These are phyloP conservation scores for Podospora appendiculata DNA, from an alignment of 495 filamentous ascomycete species.

Conservation along the genomic window DNA sequence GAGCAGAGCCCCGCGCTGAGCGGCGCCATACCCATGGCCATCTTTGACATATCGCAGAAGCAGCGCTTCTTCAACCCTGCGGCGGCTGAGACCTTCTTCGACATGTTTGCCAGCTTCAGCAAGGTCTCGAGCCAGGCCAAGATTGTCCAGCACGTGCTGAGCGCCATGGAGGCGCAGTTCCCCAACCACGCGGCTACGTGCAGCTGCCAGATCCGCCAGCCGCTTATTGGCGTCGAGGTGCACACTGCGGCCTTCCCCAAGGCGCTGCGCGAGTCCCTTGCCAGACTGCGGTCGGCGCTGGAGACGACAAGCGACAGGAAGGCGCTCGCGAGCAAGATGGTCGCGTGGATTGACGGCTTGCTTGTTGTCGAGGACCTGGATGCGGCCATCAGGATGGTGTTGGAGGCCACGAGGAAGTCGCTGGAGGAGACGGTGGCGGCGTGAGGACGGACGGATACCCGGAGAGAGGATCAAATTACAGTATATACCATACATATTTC, in stretches of 20 bases:
- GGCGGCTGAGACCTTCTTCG: constrained; percentile 69
- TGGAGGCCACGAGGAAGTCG: constrained; percentile 45
- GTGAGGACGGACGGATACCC: constrained; percentile 14
- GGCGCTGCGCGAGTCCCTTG: constrained; percentile 57
- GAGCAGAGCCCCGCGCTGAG: constrained; percentile 72
- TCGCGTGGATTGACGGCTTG: constrained; percentile 51
- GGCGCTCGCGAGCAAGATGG: constrained; percentile 46
- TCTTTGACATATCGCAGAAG: constrained; percentile 83
- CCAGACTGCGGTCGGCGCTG: constrained; percentile 43
- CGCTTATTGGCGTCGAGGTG: constrained; percentile 56
- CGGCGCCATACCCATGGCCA: constrained; percentile 84
- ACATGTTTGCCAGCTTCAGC: constrained; percentile 63
- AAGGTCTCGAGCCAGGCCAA: constrained; percentile 53
- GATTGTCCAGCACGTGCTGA: constrained; percentile 71
- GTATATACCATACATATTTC: too few species aligned
- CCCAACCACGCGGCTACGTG: constrained; percentile 51
- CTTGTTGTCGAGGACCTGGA: constrained; percentile 54
- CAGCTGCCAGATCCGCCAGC: constrained; percentile 63
- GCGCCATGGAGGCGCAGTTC: constrained; percentile 49
- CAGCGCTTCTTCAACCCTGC: constrained; percentile 56
- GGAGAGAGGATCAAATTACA: neutral
- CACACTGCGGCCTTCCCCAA: constrained; percentile 64
- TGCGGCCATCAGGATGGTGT: constrained; percentile 54
- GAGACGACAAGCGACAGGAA: constrained; percentile 33
- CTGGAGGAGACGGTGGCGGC: constrained; percentile 11